These are phyloP conservation scores for Sphaerulina populicola DNA, from an alignment of 2,329 filamentous ascomycete species.

Conservation along the genomic window DNA sequence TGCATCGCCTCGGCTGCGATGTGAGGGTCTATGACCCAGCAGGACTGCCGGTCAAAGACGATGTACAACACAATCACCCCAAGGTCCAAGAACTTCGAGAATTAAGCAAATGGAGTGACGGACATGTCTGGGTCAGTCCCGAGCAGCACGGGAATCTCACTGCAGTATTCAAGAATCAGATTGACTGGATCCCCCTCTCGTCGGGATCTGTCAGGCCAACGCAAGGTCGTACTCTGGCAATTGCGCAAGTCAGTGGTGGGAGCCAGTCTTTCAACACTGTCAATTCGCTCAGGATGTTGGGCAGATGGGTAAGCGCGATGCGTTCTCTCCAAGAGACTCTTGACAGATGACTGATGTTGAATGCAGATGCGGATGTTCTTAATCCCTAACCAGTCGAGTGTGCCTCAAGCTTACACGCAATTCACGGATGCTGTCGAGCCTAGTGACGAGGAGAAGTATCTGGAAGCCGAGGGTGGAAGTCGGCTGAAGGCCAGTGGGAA, in stretches of 20 bases:
- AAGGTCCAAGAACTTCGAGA: slow-evolving; percentile 57
- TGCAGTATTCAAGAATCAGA: slow-evolving; percentile 61
- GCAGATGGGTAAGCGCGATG: slow-evolving; percentile 44
- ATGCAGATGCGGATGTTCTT: slow-evolving; percentile 29
- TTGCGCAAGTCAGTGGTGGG: slow-evolving; percentile 56
- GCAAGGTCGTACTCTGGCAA: slow-evolving; percentile 55
- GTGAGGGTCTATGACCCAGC: slow-evolving; percentile 55
- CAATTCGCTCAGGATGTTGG: slow-evolving; percentile 56
- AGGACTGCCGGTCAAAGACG: slow-evolving; percentile 56
- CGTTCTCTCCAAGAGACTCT: too few relatives aligned
- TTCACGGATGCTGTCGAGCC: slow-evolving; percentile 45
- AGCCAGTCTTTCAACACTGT: slow-evolving; percentile 61
- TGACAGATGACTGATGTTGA: too few relatives aligned
- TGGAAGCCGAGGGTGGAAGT: slow-evolving; percentile 24
- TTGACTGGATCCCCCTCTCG: slow-evolving; percentile 60
- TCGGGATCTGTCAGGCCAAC: slow-evolving; percentile 57
- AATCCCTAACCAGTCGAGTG: slow-evolving; percentile 57
- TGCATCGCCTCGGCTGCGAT: slow-evolving; percentile 57
- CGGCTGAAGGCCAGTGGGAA: slow-evolving; percentile 24
- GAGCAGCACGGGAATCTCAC: slow-evolving; percentile 61
- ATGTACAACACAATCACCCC: slow-evolving; percentile 48
- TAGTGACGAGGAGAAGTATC: slow-evolving; percentile 11
- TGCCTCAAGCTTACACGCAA: slow-evolving; percentile 56
- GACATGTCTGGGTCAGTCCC: slow-evolving; percentile 57
- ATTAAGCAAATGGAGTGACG: slow-evolving; percentile 57